Evolutionary conservation across 2,329 filamentous ascomycete species (phyloP), one percentile per base, ranked within the genome.

Genomic region (Tolypocladium amazonense): DNA sequence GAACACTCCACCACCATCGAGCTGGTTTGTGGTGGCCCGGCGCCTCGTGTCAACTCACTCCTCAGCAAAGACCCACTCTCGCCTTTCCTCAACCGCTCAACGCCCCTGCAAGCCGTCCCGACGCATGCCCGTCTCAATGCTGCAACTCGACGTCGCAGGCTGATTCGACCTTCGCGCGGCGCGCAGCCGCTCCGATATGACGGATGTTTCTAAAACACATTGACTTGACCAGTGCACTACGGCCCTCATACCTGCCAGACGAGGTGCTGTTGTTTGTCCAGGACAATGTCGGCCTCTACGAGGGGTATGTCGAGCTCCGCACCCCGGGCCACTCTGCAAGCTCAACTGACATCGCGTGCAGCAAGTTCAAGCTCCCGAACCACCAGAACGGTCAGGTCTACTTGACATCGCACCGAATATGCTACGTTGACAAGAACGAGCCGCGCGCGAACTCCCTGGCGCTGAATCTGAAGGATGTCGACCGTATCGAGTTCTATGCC

Each of bases 201-300:
- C 90, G 89, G 81, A 97, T 97, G 93, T 96, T 96, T 84, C 82
- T 97, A 81, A 93, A 95, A 82, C 86, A 89, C 69, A 84, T 97
- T 74, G 93, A 99, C 77, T 85, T 99, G 70, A 99, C 94, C 61
- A 96, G 93, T 78, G 94, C 94, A 72, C 84, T 97, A 72, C 89
- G 94, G 81, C 94, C 94, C 69, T 89, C 88, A 62, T 88, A 97
- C 72, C 84, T 96, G 66, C 89, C 91, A 70, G 94, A 97, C 80
- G 94, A 99, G 82, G 89, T 90, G 67, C 81, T 97, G 59, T 83
- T 99, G 62, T 97, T 96, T 77, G 93, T 99, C 61, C 93, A 97
- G 78, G 92, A 97, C 81, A 92, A 91, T 73, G 92, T 99, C 68
- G 94, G 94, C 66, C 81, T 99, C 63, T 99, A 99, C 78, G 91